Evolutionary conservation across 1,284 basidiomycete species (phyloP), one percentile per base, ranked within the genome.

Genomic region (Microbotryum scabiosae): DNA sequence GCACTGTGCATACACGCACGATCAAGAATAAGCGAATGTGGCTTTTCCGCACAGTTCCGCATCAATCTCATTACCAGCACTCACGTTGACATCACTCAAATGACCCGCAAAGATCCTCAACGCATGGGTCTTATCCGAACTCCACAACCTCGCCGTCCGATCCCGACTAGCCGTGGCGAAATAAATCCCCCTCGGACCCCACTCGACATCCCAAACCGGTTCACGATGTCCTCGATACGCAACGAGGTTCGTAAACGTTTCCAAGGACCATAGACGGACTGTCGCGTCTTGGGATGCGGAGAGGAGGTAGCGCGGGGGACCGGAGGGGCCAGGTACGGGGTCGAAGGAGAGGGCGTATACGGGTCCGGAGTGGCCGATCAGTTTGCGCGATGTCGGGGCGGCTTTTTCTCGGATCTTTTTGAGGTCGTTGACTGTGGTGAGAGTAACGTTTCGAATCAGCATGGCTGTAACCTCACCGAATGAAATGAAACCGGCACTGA

Each of bases 191-290:
- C 90, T 84, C 8, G 94, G 93, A 67, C 89, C 92, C 96, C 96
- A 99, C 74, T 97, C 86, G 10, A 96, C 90, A 70, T 97, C 93
- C 96, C 96, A 99, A 1, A 99, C 86, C 0, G 96, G 93, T 74
- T 96, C 93, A 73, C 94, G 87, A 73, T 99, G 96, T 0, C 96
- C 96, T 23, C 92, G 83, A 75, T 94, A 99, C 7, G 87, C 90
- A 5, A 93, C 92, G 9, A 98, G 78, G 69, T 96, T 96, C 25
- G 87, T 84, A 80, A 90, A 86, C 1, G 94, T 97, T 70, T 98
- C 92, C 74, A 97, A 79, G 14, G 90, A 94, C 96, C 96, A 99
- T 21, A 99, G 76, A 18, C 96, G 84, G 30, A 87, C 80, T 0
- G 93, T 96, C 1, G 88, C 83, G 74, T 99, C 96, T 55, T 92